Percentiles rank a stretch among this genome's conserved stretches.
Conservation (phyloP, 2,329 filamentous ascomycete species). For the Aspergillus udagawae region DNA sequence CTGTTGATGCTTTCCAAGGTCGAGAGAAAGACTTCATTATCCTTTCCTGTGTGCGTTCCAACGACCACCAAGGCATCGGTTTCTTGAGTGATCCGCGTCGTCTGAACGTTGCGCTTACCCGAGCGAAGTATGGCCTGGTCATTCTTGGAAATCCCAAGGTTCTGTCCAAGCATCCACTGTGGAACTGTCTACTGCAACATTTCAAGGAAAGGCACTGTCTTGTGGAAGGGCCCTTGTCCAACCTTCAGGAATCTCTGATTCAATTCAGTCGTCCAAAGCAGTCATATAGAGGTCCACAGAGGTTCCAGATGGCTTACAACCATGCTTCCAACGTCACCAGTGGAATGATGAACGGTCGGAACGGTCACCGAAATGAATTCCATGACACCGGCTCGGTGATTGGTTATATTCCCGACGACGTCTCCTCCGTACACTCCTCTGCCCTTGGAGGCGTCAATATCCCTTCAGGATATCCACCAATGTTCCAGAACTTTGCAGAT, state of each 20-base stretch:
- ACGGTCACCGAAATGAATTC: slow-evolving; percentile 50
- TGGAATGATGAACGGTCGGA: slow-evolving; percentile 50
- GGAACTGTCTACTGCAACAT: slow-evolving; percentile 91
- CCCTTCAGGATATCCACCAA: slow-evolving; percentile 78
- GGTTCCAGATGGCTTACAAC: slow-evolving; percentile 76
- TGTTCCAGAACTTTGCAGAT: slow-evolving; percentile 93
- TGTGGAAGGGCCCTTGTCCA: slow-evolving; percentile 90
- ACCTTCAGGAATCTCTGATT: slow-evolving; percentile 89
- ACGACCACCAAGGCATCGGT: slow-evolving; percentile 97
- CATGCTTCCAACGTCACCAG: slow-evolving; percentile 59
- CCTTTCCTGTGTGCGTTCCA: slow-evolving; percentile 93
- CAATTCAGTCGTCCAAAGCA: slow-evolving; percentile 95
- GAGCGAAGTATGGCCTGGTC: slow-evolving; percentile 93
- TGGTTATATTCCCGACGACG: slow-evolving; percentile 94
- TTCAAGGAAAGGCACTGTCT: slow-evolving; percentile 97
- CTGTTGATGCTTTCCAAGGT: slow-evolving; percentile 97
- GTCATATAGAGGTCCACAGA: slow-evolving; percentile 82
- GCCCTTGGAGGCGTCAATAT: slow-evolving; percentile 82
- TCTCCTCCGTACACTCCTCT: slow-evolving; percentile 91
- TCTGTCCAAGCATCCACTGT: slow-evolving; percentile 92
- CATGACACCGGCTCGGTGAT: slow-evolving; percentile 82
- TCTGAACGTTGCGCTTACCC: slow-evolving; percentile 93
- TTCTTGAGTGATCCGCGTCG: slow-evolving; percentile 97
- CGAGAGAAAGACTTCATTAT: slow-evolving; percentile 99
- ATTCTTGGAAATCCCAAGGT: slow-evolving; percentile 98